phyloP scores from a whole-genome alignment of 805 yeast species.

The Cyberlindnera sargentensis region DNA sequence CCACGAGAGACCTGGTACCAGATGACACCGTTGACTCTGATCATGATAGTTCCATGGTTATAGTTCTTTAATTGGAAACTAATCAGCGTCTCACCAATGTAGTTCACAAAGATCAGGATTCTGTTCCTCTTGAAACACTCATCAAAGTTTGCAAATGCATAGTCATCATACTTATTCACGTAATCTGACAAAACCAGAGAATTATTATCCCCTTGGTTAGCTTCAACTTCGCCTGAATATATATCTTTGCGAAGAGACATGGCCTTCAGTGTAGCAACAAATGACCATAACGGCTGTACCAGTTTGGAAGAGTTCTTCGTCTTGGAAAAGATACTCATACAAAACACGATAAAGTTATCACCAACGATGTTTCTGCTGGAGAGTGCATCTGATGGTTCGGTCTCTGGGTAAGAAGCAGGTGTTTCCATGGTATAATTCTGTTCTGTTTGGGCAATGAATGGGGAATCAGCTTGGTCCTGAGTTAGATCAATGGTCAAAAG shows the following conservation, averaged over 20 bases:
- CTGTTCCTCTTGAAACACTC: conserved; percentile 24
- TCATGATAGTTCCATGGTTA: conserved; percentile 34
- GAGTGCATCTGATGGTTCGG: conserved; percentile 2
- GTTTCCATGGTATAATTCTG: conserved; percentile 1
- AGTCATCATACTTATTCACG: conserved; percentile 19
- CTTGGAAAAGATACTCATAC: conserved; percentile 7
- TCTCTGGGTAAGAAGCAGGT: conserved; percentile 17
- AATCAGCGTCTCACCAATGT: conserved; percentile 45
- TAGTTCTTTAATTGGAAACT: conserved; percentile 44
- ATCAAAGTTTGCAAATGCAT: conserved; percentile 24
- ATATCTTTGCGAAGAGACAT: conserved; percentile 40
- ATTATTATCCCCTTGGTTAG: conserved; percentile 9
- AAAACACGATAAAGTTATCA: conserved; percentile 22
- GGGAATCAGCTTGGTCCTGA: conserved; percentile 6
- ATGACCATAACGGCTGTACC: conserved; percentile 48
- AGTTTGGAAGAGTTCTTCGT: conserved; percentile 10
- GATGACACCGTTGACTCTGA: conserved; percentile 55
- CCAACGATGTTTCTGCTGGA: conserved; percentile 20
- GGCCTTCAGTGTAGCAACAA: conserved; percentile 43
- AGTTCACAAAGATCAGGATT: conserved; percentile 36
- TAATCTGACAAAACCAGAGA: conserved; percentile 21
- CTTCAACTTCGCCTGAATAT: conserved; percentile 32
- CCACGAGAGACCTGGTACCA: conserved; percentile 63
- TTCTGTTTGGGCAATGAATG: background rate
- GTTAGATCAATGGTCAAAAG: conserved; percentile 14